Conservation (phyloP, 495 filamentous ascomycete genomes). For the Podospora pseudocomata region DNA sequence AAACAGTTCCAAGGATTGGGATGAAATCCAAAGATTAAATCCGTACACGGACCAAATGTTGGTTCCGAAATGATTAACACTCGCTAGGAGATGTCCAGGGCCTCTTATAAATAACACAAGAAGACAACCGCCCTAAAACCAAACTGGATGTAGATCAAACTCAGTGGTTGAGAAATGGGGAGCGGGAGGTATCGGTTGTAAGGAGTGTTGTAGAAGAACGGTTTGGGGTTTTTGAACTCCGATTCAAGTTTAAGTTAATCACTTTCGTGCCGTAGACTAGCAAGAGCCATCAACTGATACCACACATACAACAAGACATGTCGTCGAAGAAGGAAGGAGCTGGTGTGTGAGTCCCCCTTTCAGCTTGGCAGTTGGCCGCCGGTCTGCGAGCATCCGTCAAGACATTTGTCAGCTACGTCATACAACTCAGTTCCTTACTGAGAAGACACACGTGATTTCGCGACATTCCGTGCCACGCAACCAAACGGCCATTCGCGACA, state of each 20-base stretch:
- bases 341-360: neutral
- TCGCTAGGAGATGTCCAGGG: too few relatives aligned
- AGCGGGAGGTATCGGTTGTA: too few relatives aligned
- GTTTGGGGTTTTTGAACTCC: neutral
- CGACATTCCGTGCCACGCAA: constrained; percentile 2
- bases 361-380: neutral
- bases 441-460: constrained; percentile 3
- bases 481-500: neutral
- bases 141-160: too few relatives aligned
- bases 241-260: neutral
- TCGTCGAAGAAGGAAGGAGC: neutral
- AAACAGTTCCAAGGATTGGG: too few relatives aligned
- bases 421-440: neutral
- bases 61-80: too few relatives aligned
- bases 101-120: too few relatives aligned
- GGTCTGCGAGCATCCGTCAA: neutral
- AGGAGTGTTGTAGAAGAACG: neutral
- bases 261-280: neutral
- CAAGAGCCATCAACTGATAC: neutral
- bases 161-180: too few relatives aligned
- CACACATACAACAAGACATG: neutral
- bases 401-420: neutral
- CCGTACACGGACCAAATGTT: too few relatives aligned
- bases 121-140: too few relatives aligned
- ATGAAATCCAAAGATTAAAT: too few relatives aligned